Percentiles rank a stretch among this genome's conserved stretches.
These are phyloP conservation scores for Pyrenopolyporus hunteri DNA, from an alignment of 495 filamentous ascomycete genomes.

Conservation along the genomic window DNA sequence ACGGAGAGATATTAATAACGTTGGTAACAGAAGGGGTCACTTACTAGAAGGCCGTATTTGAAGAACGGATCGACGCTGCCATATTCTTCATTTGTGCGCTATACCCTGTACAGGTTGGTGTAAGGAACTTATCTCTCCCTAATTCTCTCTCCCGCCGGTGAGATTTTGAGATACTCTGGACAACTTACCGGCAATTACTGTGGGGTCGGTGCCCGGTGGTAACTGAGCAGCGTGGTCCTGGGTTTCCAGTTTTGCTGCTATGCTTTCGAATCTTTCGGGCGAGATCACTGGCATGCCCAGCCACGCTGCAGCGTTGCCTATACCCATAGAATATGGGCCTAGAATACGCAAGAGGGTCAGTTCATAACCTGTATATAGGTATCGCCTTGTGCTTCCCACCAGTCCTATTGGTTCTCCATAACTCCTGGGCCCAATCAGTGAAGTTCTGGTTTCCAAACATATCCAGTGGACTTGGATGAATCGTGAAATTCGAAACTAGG, in stretches of 20 bases:
- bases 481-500: slow-evolving; percentile 43
- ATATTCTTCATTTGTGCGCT: slow-evolving; percentile 52
- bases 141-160: too few relatives aligned
- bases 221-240: slow-evolving; percentile 49
- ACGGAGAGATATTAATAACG: too few relatives aligned
- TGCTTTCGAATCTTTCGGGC: slow-evolving; percentile 39
- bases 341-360: neutral
- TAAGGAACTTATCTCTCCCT: neutral
- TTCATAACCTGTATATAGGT: neutral
- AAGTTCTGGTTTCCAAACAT: slow-evolving; percentile 49
- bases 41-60: slow-evolving; percentile 51
- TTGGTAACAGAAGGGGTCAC: neutral
- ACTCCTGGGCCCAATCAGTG: slow-evolving; percentile 42
- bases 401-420: slow-evolving; percentile 48
- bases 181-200: slow-evolving; percentile 45
- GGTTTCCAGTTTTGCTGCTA: slow-evolving; percentile 43
- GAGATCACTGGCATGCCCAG: slow-evolving; percentile 54
- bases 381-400: slow-evolving; percentile 15
- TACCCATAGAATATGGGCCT: slow-evolving; percentile 52
- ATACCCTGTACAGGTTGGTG: slow-evolving; percentile 44
- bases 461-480: slow-evolving; percentile 43
- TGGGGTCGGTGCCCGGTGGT: slow-evolving; percentile 43
- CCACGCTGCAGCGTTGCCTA: slow-evolving; percentile 53
- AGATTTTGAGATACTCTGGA: too few relatives aligned
- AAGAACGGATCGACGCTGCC: slow-evolving; percentile 45